These are phyloP conservation scores for Cinnamomum micranthum DNA, from an alignment of 164 flowering plant genomes.

Conservation along the genomic window DNA sequence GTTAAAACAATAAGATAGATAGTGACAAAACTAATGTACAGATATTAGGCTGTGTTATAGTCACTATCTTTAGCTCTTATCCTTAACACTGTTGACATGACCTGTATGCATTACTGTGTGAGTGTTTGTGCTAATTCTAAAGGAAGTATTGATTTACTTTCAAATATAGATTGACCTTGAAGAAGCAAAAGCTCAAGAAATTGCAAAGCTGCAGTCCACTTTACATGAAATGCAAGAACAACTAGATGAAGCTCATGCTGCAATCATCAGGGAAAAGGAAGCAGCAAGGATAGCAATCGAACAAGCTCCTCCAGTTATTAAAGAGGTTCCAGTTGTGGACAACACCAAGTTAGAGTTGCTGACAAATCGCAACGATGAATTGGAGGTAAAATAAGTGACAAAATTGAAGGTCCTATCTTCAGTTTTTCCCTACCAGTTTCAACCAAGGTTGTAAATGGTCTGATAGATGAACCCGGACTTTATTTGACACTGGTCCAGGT, in stretches of 20 bases:
- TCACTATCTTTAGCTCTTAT: too few species aligned
- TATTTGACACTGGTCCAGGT: too few species aligned
- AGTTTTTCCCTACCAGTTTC: too few species aligned
- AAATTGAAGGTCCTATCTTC: too few species aligned
- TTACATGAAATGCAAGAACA: slow-evolving; percentile 57
- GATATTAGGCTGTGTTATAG: too few species aligned
- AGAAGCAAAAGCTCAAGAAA: slow-evolving; percentile 78
- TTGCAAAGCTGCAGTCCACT: slow-evolving; percentile 53
- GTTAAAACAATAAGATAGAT: too few species aligned
- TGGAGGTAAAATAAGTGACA: slow-evolving; percentile 44
- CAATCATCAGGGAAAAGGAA: slow-evolving; percentile 59
- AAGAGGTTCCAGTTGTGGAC: slow-evolving; percentile 75
- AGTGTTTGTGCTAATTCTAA: neutral
- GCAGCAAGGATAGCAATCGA: slow-evolving; percentile 74
- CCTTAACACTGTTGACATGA: neutral
- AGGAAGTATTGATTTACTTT: neutral
- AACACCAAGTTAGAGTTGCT: slow-evolving; percentile 51
- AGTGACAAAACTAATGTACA: too few species aligned
- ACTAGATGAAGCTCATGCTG: slow-evolving; percentile 63
- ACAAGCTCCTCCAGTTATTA: slow-evolving; percentile 75
- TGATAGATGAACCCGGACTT: too few species aligned
- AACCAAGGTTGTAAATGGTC: too few species aligned
- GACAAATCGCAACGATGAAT: slow-evolving; percentile 43
- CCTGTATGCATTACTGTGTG: slow-evolving; percentile 7
- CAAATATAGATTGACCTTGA: slow-evolving; percentile 61